Conservation (phyloP, 1,139 yeast species). For the Yamadazyma dushanensis region DNA sequence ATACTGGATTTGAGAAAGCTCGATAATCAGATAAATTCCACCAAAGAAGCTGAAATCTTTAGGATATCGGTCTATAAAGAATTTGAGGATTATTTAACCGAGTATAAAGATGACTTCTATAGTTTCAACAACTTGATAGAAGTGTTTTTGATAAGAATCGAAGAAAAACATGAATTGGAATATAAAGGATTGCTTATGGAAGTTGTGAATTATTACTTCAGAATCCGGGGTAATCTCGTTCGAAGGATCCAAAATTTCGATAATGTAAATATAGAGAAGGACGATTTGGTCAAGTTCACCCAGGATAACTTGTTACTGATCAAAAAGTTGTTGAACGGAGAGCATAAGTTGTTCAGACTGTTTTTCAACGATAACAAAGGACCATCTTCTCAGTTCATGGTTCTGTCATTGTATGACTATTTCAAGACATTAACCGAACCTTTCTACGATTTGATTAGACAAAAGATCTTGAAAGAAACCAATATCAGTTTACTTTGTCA, state of each 20-base stretch:
- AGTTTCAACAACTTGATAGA: constrained; percentile 44
- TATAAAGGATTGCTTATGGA: constrained; percentile 69
- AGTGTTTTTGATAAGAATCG: constrained; percentile 53
- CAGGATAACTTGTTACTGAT: constrained; percentile 62
- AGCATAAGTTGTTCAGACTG: constrained; percentile 53
- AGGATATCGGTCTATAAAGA: constrained; percentile 51
- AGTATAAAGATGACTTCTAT: constrained; percentile 21
- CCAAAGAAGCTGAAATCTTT: constrained; percentile 8
- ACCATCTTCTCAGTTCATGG: constrained; percentile 17
- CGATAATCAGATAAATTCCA: constrained; percentile 41
- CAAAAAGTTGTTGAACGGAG: constrained; percentile 60
- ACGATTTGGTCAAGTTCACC: constrained; percentile 50
- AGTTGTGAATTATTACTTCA: constrained; percentile 62
- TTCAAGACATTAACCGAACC: constrained; percentile 69
- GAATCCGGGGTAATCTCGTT: constrained; percentile 48
- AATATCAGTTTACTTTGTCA: constrained; percentile 72
- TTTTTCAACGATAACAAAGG: constrained; percentile 41
- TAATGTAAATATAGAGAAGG: constrained; percentile 23
- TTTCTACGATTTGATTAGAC: constrained; percentile 67
- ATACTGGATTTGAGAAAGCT: constrained; percentile 52
- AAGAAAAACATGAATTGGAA: constrained; percentile 56
- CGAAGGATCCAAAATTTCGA: constrained; percentile 25
- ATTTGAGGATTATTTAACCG: constrained; percentile 32
- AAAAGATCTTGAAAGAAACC: constrained; percentile 64
- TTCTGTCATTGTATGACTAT: constrained; percentile 50